Percentiles rank a stretch among this genome's conserved stretches.
These are phyloP conservation scores for Leccinum barrowsii DNA, from an alignment of 768 basidiomycete genomes.

Conservation along the genomic window DNA sequence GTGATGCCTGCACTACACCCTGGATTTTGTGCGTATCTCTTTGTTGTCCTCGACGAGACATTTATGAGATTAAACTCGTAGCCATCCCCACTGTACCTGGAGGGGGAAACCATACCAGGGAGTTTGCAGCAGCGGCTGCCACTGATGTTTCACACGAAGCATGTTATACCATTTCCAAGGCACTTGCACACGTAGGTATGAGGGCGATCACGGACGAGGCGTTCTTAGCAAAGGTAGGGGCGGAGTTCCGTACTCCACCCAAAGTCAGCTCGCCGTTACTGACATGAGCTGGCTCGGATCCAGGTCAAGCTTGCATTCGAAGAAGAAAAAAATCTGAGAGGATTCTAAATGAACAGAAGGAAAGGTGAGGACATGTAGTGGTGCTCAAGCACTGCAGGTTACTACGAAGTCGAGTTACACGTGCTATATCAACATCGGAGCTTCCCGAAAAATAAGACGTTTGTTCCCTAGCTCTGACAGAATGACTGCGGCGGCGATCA, in stretches of 20 bases:
- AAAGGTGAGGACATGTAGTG: neutral
- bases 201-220: constrained; percentile 64
- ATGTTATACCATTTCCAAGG: constrained; percentile 64
- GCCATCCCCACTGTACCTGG: constrained; percentile 71
- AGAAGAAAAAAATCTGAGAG: constrained; percentile 35
- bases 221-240: constrained; percentile 54
- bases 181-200: constrained; percentile 66
- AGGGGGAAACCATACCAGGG: constrained; percentile 77
- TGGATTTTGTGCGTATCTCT: constrained; percentile 42
- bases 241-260: neutral
- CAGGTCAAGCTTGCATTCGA: constrained; percentile 51
- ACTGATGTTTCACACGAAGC: constrained; percentile 61
- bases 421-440: neutral
- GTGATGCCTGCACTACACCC: constrained; percentile 71
- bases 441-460: neutral
- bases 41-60: neutral
- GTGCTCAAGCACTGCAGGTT: neutral
- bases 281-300: neutral
- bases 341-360: constrained; percentile 1
- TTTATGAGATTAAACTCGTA: constrained; percentile 24
- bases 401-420: neutral
- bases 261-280: neutral
- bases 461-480: neutral
- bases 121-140: constrained; percentile 61
- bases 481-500: neutral